A percentile compares a stretch with the other conserved stretches of the same genome.
Conservation (phyloP, 1,284 basidiomycete species). For the Kalmanozyma brasiliensis region DNA sequence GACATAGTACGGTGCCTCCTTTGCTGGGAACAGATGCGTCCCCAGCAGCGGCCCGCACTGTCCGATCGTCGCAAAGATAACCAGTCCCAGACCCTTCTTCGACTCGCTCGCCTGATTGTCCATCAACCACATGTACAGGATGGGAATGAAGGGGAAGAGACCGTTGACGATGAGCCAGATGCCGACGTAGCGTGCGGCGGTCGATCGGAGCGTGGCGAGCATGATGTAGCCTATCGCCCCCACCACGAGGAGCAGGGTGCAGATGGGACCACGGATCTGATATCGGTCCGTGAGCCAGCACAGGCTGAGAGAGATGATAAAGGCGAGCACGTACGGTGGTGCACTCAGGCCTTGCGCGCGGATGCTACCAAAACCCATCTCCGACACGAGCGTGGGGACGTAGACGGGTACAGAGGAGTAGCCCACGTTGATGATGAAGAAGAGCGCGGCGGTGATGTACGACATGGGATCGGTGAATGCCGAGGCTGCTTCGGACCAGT, state of each 20-base stretch:
- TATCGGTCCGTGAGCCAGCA: slow-evolving; percentile 47
- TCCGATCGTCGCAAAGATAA: slow-evolving; percentile 58
- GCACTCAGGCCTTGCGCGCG: slow-evolving; percentile 54
- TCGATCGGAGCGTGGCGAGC: slow-evolving; percentile 44
- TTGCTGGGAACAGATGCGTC: slow-evolving; percentile 54
- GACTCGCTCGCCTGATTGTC: slow-evolving; percentile 54
- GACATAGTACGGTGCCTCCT: slow-evolving; percentile 52
- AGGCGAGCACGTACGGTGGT: slow-evolving; percentile 59
- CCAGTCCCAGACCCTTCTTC: slow-evolving; percentile 49
- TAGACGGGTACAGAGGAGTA: slow-evolving; percentile 63
- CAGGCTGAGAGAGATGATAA: slow-evolving; percentile 35
- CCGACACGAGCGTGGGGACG: slow-evolving; percentile 58
- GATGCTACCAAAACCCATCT: slow-evolving; percentile 59
- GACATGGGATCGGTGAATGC: slow-evolving; percentile 57
- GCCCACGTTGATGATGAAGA: slow-evolving; percentile 63
- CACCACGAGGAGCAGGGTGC: slow-evolving; percentile 46
- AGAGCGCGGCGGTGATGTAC: slow-evolving; percentile 47
- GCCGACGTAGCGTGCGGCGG: slow-evolving; percentile 43
- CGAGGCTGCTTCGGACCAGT: slow-evolving; percentile 27
- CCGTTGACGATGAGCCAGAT: slow-evolving; percentile 54
- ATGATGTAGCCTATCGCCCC: slow-evolving; percentile 60
- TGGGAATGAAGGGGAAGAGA: slow-evolving; percentile 59
- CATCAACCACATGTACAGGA: slow-evolving; percentile 60
- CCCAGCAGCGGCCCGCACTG: slow-evolving; percentile 60
- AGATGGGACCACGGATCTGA: slow-evolving; percentile 52